Base-by-base conservation (phyloP, 345 rosid species). In the Jatropha curcas region DNA sequence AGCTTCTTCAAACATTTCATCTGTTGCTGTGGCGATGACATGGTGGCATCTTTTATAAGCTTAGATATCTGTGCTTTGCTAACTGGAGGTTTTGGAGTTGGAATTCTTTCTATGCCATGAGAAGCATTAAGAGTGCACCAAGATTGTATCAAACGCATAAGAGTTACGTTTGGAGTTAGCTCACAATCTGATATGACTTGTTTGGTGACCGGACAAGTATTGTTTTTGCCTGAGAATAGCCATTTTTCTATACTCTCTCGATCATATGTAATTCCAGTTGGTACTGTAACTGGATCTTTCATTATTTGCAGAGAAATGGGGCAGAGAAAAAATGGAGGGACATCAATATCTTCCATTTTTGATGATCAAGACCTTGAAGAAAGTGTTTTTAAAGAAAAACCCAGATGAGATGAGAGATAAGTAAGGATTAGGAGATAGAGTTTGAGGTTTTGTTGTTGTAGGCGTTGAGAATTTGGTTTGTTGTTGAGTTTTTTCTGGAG, bases 91-190 rank as follows among this genome's bases (percentile, higher is more conserved):
- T 87, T 94, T 2, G 98, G 98, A 10, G 98, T 94, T 0, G 98
- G 97, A 68, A 94, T 88, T 66, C 95, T 84, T 77, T 94, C 92
- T 13, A 94, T 64, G 17, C 98, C 98, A 35, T 84, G 62, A 0
- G 93, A 87, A 33, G 97, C 97, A 46, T 94, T 90, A 58, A 94
- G 72, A 10, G 86, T 89, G 74, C 98, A 94, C 98, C 98, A 94
- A 17, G 97, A 87, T 75, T 94, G 98, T 64, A 94, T 86, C 51
- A 94, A 78, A 16, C 98, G 88, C 10, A 94, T 91, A 27, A 94
- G 86, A 52, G 95, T 94, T 75, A 90, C 91, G 81, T 94, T 94
- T 2, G 98, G 98, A 0, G 96, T 94, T 12, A 92, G 80, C 5
- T 93, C 98, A 24, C 79, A 69, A 43, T 82, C 85, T 5, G 79